Percentiles rank a stretch among this genome's conserved stretches.
phyloP scores from a whole-genome alignment of 2,329 filamentous ascomycete species.

The Alternaria longipes region DNA sequence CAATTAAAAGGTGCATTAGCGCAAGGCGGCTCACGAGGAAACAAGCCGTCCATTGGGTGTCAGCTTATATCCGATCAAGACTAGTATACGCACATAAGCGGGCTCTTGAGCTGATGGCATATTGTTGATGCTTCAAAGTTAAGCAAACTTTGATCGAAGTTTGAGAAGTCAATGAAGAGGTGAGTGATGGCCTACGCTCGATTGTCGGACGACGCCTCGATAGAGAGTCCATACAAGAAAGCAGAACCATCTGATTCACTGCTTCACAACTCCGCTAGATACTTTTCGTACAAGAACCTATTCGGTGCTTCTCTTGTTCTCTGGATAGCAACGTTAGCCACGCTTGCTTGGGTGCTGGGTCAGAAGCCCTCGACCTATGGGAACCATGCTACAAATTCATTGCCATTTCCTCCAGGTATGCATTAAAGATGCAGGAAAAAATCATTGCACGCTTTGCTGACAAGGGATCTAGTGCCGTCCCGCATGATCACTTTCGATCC shows the following conservation, averaged over 20 bases:
- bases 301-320: slow-evolving; percentile 1
- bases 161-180: background rate
- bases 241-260: background rate
- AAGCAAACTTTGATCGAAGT: background rate
- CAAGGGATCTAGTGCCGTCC: slow-evolving; percentile 6
- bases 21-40: background rate
- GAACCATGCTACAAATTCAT: background rate
- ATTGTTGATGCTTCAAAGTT: background rate
- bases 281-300: slow-evolving; percentile 1
- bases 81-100: background rate
- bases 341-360: slow-evolving; percentile 5
- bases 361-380: background rate
- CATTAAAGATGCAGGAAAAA: background rate
- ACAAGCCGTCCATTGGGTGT: background rate
- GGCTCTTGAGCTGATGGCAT: background rate
- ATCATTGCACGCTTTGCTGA: background rate
- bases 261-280: background rate
- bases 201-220: background rate
- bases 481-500: slow-evolving; percentile 2
- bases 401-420: slow-evolving; percentile 11
- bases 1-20: background rate
- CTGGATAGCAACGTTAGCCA: slow-evolving; percentile 2
- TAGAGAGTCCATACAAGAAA: background rate
- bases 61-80: background rate
- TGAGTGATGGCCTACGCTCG: slow-evolving; percentile 7